Evolutionary conservation across 768 basidiomycete species (phyloP).

Genomic region (Pisolithus orientalis): DNA sequence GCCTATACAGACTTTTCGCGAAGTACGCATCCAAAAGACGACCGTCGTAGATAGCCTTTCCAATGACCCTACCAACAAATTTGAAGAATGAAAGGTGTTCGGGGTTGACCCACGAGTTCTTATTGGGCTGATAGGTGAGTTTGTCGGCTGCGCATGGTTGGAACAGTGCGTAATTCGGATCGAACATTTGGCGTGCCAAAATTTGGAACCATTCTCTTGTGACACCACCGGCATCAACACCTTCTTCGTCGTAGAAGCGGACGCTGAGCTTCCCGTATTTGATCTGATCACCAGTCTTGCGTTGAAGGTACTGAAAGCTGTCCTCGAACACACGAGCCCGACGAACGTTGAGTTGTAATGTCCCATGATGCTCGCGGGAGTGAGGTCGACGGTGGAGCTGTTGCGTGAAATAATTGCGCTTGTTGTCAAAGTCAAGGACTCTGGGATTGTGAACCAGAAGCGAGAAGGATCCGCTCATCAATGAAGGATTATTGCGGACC

Average conservation of each 20-base stretch:
- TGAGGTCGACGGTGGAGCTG: constrained; percentile 83
- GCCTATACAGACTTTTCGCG: constrained; percentile 92
- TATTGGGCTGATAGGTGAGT: constrained; percentile 93
- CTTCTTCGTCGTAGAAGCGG: constrained; percentile 95
- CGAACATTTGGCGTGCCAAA: constrained; percentile 96
- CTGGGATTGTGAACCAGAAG: constrained; percentile 92
- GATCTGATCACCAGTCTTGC: constrained; percentile 91
- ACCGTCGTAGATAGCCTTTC: constrained; percentile 96
- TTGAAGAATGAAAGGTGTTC: constrained; percentile 98
- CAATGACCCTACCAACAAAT: constrained; percentile 95
- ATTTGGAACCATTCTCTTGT: constrained; percentile 99
- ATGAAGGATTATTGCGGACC: constrained; percentile 95
- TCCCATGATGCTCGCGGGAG: constrained; percentile 72
- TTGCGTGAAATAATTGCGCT: constrained; percentile 92
- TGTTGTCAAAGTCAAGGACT: constrained; percentile 99
- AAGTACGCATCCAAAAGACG: constrained; percentile 97
- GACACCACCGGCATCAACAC: constrained; percentile 96
- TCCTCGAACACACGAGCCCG: constrained; percentile 94
- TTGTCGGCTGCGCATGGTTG: constrained; percentile 95
- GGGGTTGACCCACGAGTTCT: constrained; percentile 88
- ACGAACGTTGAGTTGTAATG: constrained; percentile 85
- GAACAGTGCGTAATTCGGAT: constrained; percentile 97
- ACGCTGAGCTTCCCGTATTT: constrained; percentile 97
- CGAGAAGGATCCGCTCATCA: constrained; percentile 98
- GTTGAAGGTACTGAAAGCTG: constrained; percentile 87